Evolutionary conservation across 2,329 filamentous ascomycete species (phyloP), one percentile per base, ranked within the genome.

Genomic region (Alternaria postmessia): DNA sequence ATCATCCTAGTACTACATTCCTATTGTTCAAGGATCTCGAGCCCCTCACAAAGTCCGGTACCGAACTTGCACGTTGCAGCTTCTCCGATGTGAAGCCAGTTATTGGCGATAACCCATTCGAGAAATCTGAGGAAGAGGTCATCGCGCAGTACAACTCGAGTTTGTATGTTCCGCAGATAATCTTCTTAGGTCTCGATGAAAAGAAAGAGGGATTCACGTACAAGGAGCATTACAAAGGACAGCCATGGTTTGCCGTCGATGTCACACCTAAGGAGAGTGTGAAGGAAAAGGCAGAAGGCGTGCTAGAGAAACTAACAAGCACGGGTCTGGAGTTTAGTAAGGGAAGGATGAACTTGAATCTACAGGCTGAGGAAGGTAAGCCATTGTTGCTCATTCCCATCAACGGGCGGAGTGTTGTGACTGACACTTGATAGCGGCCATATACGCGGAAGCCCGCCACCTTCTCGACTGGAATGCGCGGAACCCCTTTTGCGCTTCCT

Each of bases 381-480:
- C 65, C 42, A 5, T 41, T 5, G 16, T 9, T n/a, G 16, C 28
- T 5, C 7, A 18, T 16, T 8, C 22, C 39, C 26, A 9, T 8
- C 24, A 11, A 34, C 4, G 38, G 18, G 5, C 22, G 4, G 8
- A 28, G 11, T 22, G 9, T 16, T 36, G 5, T 24, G 32, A 18
- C 34, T 58, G 51, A 61, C 59, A 61, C 4, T n/a, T 5, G 12
- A 18, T 63, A 95, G 95, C 94, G 60, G 93, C 94, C 51, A 91
- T 97, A 46, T 97, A 93, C 69, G 94, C 93, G 14, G 92, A 97
- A 79, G 92, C 93, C 7, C 89, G 94, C 56, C 91, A 93, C 46
- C 84, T 97, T 26, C 83, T 96, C 36, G 95, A 98, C 81, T 99
- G 95, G 95, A 98, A 99, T 81, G 85, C 85, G 26, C 91, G 94